Conservation (phyloP, 768 basidiomycete species). For the Boletellus ananas region DNA sequence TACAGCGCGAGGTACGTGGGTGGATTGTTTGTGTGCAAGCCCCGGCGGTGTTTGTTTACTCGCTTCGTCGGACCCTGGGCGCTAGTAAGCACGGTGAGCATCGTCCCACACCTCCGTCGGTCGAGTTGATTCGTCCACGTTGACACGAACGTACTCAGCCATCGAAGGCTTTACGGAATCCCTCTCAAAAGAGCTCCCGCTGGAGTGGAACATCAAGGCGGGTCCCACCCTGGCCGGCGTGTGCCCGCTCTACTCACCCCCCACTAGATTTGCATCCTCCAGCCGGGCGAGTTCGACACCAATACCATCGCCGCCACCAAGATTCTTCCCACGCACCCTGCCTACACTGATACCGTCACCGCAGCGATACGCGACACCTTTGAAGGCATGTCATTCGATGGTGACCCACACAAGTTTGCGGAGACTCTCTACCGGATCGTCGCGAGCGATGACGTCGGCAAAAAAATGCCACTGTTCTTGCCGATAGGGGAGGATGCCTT, state of each 20-base stretch:
- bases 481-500: too few species aligned
- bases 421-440: too few species aligned
- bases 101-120: not conserved
- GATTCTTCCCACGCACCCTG: constrained; percentile 8
- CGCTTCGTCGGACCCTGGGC: too few species aligned
- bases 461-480: too few species aligned
- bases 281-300: constrained; percentile 15
- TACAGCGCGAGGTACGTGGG: constrained; percentile 11
- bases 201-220: constrained; percentile 19
- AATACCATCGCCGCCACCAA: not conserved
- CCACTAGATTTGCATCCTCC: too few species aligned
- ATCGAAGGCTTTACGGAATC: constrained; percentile 3
- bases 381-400: not conserved
- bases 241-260: too few species aligned
- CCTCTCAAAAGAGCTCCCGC: constrained; percentile 9
- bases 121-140: not conserved
- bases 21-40: not conserved
- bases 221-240: too few species aligned
- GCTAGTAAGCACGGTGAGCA: constrained; percentile 14
- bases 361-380: not conserved
- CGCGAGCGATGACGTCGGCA: too few species aligned
- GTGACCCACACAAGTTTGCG: too few species aligned
- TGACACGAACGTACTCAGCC: not conserved
- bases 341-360: constrained; percentile 4
- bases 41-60: too few species aligned